These are phyloP conservation scores for Boletus huronensis DNA, from an alignment of 768 basidiomycete genomes.

Conservation along the genomic window DNA sequence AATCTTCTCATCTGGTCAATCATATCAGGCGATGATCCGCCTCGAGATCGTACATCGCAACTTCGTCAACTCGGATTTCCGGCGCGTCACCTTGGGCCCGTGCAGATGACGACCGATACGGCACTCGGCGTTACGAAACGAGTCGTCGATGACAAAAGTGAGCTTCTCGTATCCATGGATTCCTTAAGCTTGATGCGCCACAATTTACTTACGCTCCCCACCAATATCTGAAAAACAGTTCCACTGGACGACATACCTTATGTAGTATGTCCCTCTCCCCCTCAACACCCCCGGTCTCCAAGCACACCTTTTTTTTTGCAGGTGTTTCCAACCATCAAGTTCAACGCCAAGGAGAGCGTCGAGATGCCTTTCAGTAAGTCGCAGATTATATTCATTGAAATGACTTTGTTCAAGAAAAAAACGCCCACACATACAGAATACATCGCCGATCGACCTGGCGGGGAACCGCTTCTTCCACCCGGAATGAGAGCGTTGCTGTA, in stretches of 20 bases:
- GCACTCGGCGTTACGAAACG: constrained; percentile 88
- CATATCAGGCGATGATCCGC: constrained; percentile 89
- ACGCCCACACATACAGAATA: constrained; percentile 38
- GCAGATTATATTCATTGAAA: background rate
- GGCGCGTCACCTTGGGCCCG: constrained; percentile 73
- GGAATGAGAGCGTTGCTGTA: constrained; percentile 88
- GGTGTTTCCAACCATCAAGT: constrained; percentile 88
- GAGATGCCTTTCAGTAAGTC: constrained; percentile 96
- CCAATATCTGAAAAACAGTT: constrained; percentile 33
- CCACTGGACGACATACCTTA: constrained; percentile 71
- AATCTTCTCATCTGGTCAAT: background rate
- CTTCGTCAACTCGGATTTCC: constrained; percentile 86
- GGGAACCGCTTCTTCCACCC: constrained; percentile 74
- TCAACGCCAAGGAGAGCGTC: constrained; percentile 85
- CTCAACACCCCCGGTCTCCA: background rate
- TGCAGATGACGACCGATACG: constrained; percentile 99
- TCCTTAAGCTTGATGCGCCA: background rate
- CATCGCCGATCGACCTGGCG: constrained; percentile 41
- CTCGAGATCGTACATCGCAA: constrained; percentile 87
- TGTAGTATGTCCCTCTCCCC: constrained; percentile 42
- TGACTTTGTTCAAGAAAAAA: background rate
- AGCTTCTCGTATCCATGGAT: constrained; percentile 14
- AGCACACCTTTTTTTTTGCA: constrained; percentile 26
- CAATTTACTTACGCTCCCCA: background rate
- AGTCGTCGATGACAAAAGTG: constrained; percentile 71